Percentiles rank a stretch among this genome's conserved stretches.
Evolutionary conservation across 306 rosid genomes (phyloP).

Genomic region (Sophora flavescens): DNA sequence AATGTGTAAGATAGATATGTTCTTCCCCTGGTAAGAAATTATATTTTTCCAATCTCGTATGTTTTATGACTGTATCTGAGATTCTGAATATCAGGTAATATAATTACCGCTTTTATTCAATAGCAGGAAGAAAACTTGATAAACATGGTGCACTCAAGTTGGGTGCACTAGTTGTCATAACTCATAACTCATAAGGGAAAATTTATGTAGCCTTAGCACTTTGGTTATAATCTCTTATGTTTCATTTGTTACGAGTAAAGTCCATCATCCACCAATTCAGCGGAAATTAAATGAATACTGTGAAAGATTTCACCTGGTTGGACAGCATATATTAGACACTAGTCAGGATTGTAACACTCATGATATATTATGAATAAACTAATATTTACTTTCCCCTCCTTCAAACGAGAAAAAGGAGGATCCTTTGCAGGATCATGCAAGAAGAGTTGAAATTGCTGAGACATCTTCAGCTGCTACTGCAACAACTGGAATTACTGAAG

Average conservation of each 20-base stretch:
- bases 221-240: background rate
- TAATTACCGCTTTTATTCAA: background rate
- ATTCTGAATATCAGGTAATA: constrained; percentile 4
- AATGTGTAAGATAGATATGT: background rate
- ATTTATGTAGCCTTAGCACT: background rate
- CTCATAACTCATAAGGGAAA: background rate
- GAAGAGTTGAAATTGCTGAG: constrained; percentile 34
- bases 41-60: background rate
- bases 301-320: constrained; percentile 7
- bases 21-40: background rate
- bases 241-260: background rate
- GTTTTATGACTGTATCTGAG: background rate
- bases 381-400: constrained; percentile 10
- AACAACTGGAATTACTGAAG: constrained; percentile 45
- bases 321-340: background rate
- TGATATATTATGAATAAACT: background rate
- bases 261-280: background rate
- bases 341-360: background rate
- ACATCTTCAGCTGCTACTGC: constrained; percentile 41
- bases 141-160: background rate
- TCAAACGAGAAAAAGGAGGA: constrained; percentile 9
- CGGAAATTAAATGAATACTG: constrained; percentile 4
- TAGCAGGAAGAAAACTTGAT: background rate
- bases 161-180: background rate
- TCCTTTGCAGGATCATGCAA: constrained; percentile 40